Percentiles rank a stretch among this genome's conserved stretches.
Evolutionary conservation across 1,284 basidiomycete species (phyloP).

Genomic region (Puccinia hordei): DNA sequence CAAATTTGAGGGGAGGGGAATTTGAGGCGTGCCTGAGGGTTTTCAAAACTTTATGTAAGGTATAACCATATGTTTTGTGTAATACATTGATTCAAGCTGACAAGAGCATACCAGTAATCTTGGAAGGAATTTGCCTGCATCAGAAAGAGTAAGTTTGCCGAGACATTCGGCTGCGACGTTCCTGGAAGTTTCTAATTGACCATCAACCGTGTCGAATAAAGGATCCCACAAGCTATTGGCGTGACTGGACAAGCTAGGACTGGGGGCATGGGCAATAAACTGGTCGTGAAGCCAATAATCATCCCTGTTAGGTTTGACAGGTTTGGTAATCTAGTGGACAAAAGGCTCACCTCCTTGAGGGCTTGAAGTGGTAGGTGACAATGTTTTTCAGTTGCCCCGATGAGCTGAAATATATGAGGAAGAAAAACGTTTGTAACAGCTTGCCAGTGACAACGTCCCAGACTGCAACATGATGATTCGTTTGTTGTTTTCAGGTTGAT

Average conservation of each 20-base stretch:
- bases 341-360: conserved; percentile 74
- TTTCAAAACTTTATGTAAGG: conserved; percentile 10
- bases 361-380: conserved; percentile 84
- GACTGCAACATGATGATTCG: too few species aligned
- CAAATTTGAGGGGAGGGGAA: conserved; percentile 68
- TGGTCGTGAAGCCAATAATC: conserved; percentile 56
- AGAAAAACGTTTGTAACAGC: conserved; percentile 79
- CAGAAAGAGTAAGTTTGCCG: conserved; percentile 87
- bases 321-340: neutral
- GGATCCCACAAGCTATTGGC: conserved; percentile 88
- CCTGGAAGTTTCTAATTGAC: conserved; percentile 77
- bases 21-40: conserved; percentile 60
- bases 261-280: conserved; percentile 87
- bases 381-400: conserved; percentile 73
- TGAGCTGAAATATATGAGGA: conserved; percentile 77
- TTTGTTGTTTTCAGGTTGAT: too few species aligned
- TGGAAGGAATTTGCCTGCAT: conserved; percentile 82
- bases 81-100: conserved; percentile 38
- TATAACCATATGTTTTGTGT: neutral
- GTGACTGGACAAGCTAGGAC: conserved; percentile 76
- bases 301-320: neutral
- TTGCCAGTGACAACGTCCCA: conserved; percentile 95
- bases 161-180: conserved; percentile 96
- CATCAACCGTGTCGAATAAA: conserved; percentile 73
- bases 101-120: conserved; percentile 74